Evolutionary conservation across 1,284 basidiomycete species (phyloP).

Genomic region (Ganoderma sinense): DNA sequence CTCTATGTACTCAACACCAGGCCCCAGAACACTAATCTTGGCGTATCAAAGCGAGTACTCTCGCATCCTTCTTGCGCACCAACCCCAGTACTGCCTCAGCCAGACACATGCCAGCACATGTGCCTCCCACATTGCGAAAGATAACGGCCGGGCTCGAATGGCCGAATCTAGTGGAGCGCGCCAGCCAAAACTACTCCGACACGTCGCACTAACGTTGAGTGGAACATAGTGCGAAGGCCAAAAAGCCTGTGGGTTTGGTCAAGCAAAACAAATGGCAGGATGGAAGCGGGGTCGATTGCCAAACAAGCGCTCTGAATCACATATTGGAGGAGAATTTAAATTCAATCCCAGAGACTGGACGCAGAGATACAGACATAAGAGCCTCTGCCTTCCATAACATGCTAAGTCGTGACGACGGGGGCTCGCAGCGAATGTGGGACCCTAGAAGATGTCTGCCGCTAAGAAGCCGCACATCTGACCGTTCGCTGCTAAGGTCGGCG

Average conservation of each 20-base stretch:
- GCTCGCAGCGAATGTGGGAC: neutral
- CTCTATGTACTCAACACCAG: constrained; percentile 1
- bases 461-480: constrained; percentile 6
- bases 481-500: neutral
- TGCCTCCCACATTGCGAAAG: neutral
- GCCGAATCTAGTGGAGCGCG: neutral
- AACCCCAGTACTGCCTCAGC: neutral
- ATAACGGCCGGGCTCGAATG: neutral
- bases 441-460: neutral
- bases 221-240: neutral
- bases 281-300: neutral
- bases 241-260: neutral
- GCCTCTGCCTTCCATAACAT: neutral
- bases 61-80: neutral
- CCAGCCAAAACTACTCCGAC: neutral
- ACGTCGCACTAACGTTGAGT: neutral
- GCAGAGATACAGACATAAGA: neutral
- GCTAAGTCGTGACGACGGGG: neutral
- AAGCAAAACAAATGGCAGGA: neutral
- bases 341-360: neutral
- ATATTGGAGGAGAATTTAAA: no score
- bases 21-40: neutral
- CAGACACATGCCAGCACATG: neutral
- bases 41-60: neutral
- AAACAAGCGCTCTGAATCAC: no score